Base-by-base conservation (phyloP, 805 yeast species). In the Candida berthetii region DNA sequence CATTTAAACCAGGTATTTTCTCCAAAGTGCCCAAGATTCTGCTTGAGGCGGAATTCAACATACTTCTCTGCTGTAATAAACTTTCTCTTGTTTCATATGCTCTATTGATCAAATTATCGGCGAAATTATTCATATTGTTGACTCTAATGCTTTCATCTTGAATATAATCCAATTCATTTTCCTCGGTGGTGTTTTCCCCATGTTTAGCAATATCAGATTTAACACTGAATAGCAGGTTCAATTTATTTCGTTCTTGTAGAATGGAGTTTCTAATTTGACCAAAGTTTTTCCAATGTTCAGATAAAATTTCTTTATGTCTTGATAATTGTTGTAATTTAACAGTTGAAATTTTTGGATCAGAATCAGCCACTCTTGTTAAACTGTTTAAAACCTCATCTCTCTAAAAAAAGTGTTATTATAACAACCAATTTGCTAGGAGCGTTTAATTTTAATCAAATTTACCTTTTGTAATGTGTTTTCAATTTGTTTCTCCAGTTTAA, bases 51-150 rank as follows among this genome's bases (percentile, higher is more conserved):
- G 68, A 76, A 42, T 70, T 69, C 40, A 93, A 67, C 7, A 74
- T 58, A 31, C 72, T 74, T 44, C 91, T 71, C 64, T 93, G 99
- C 37, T 81, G 70, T 36, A 74, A 50, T 40, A 93, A 73, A 54
- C 86, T 95, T 45, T 90, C 97, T 43, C 98, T 71, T 0, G 98
- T 89, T 50, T 85, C 86, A 64, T 78, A 83, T 1, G 96, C 98
- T 57, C 84, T 90, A n/a, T 75, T 74, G 31, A 91, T 71, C 43
- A 93, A 68, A 35, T 83, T 66, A 57, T 93, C 97, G 14, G 95
- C 86, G 39, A 89, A 67, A 35, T 72, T 70, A 57, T 88, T 81
- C 35, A 93, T 80, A 39, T 71, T 71, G 48, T 85, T 86, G 16
- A 84, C 83, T 38, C 96, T 69, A 31, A 74, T 68, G 7, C 87